A percentile compares a stretch with the other conserved stretches of the same genome.
Conservation (phyloP, 2,329 filamentous ascomycete genomes). For the Xylaria sp. region DNA sequence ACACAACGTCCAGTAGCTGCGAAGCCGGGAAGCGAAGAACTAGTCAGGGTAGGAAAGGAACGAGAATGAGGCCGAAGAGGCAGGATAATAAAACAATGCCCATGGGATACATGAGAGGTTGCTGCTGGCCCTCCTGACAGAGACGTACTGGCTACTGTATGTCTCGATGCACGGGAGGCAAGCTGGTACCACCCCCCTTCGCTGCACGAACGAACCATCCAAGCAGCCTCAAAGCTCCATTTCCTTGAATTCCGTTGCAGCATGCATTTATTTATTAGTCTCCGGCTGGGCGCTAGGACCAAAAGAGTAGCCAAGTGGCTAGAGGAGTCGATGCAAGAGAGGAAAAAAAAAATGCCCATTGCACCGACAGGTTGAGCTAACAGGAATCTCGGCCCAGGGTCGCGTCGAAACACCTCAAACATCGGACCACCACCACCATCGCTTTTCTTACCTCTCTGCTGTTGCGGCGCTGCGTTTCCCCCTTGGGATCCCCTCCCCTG, state of each 20-base stretch:
- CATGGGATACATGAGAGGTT: slow-evolving; percentile 22
- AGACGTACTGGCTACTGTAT: slow-evolving; percentile 24
- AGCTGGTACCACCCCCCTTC: slow-evolving; percentile 34
- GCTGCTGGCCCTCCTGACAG: slow-evolving; percentile 1
- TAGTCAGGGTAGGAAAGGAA: slow-evolving; percentile 27
- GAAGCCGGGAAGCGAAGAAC: slow-evolving; percentile 37
- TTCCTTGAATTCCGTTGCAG: slow-evolving; percentile 44
- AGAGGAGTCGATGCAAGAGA: slow-evolving; percentile 42
- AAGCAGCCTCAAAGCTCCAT: slow-evolving; percentile 49
- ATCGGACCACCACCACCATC: slow-evolving; percentile 48
- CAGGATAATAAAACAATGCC: slow-evolving; percentile 29
- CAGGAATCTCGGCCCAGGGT: slow-evolving; percentile 53
- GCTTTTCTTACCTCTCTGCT: slow-evolving; percentile 37
- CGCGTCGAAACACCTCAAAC: slow-evolving; percentile 52
- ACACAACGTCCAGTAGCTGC: slow-evolving; percentile 30
- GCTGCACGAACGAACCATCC: slow-evolving; percentile 46
- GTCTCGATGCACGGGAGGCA: slow-evolving; percentile 34
- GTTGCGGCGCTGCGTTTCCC: slow-evolving; percentile 39
- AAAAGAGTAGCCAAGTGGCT: slow-evolving; percentile 46
- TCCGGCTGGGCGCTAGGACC: slow-evolving; percentile 44
- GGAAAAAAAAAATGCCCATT: slow-evolving; percentile 47
- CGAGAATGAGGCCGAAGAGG: slow-evolving; percentile 38
- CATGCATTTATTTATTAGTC: slow-evolving; percentile 42
- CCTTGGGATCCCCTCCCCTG: slow-evolving; percentile 40
- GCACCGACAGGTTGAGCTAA: slow-evolving; percentile 48